These are phyloP conservation scores for Xylariaceae sp. DNA, from an alignment of 2,329 filamentous ascomycete genomes.

Conservation along the genomic window DNA sequence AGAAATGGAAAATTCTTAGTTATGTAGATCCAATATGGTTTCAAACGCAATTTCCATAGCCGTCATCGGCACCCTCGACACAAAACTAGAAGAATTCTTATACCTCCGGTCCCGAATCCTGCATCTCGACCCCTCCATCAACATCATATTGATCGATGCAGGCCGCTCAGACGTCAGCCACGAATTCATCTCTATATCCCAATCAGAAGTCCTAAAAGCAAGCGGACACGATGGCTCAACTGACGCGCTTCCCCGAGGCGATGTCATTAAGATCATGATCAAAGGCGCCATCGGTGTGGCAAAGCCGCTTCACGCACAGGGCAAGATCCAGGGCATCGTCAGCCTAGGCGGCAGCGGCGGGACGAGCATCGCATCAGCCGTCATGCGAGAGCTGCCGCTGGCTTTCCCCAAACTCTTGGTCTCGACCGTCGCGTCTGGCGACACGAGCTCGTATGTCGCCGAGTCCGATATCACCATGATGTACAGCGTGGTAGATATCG, in stretches of 20 bases:
- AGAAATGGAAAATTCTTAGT: too few species aligned
- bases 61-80: constrained; percentile 59
- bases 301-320: constrained; percentile 30
- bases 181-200: constrained; percentile 35
- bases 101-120: constrained; percentile 38
- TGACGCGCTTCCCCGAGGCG: constrained; percentile 45
- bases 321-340: constrained; percentile 51
- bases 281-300: constrained; percentile 40
- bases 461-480: constrained; percentile 67
- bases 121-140: constrained; percentile 32
- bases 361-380: constrained; percentile 54
- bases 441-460: constrained; percentile 60
- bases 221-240: constrained; percentile 27
- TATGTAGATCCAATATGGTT: constrained; percentile 13
- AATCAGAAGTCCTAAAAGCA: constrained; percentile 28
- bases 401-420: constrained; percentile 68
- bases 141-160: constrained; percentile 50
- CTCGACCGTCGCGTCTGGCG: constrained; percentile 64
- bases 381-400: constrained; percentile 60
- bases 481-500: constrained; percentile 68
- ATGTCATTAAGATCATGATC: constrained; percentile 51
- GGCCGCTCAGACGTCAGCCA: constrained; percentile 42
- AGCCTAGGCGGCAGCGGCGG: constrained; percentile 60
- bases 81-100: constrained; percentile 56
- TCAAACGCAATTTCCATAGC: constrained; percentile 24